Evolutionary conservation across 192 early-diverging fungal species (phyloP).

Genomic region (Podila minutissima): DNA sequence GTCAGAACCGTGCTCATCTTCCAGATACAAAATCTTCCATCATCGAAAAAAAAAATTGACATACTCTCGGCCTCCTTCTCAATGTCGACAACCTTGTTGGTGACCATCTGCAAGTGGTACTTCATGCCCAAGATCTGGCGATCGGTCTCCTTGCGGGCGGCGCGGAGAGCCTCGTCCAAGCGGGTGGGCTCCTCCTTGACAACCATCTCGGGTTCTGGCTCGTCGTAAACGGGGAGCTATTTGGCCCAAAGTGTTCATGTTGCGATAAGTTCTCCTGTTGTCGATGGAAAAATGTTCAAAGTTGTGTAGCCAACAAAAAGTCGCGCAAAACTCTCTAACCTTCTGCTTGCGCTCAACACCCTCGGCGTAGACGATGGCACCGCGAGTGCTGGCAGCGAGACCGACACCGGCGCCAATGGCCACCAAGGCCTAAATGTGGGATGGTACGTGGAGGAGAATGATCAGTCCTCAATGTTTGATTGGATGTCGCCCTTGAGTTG

Average conservation of each 20-base stretch:
- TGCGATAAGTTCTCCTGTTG: neutral
- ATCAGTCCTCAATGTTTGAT: no score
- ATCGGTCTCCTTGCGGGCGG: slow-evolving; percentile 49
- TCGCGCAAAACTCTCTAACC: slow-evolving; percentile 4
- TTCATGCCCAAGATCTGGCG: slow-evolving; percentile 51
- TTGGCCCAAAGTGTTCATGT: no score
- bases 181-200: slow-evolving; percentile 51
- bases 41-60: neutral
- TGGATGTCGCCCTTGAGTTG: no score
- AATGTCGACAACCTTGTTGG: slow-evolving; percentile 49
- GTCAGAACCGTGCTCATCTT: neutral
- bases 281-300: neutral
- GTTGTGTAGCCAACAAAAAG: no score
- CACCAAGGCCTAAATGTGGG: slow-evolving; percentile 17
- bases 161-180: slow-evolving; percentile 44
- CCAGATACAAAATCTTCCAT: neutral
- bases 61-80: slow-evolving; percentile 53
- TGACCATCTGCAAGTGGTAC: slow-evolving; percentile 47
- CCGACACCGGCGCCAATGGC: slow-evolving; percentile 30
- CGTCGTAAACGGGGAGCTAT: slow-evolving; percentile 47
- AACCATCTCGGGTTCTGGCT: slow-evolving; percentile 50
- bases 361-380: slow-evolving; percentile 29
- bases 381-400: slow-evolving; percentile 29
- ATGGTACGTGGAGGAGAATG: neutral
- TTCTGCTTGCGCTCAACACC: slow-evolving; percentile 49